phyloP scores from a whole-genome alignment of 371 early-diverging fungal genomes.

The Rhizopus microsporus region DNA sequence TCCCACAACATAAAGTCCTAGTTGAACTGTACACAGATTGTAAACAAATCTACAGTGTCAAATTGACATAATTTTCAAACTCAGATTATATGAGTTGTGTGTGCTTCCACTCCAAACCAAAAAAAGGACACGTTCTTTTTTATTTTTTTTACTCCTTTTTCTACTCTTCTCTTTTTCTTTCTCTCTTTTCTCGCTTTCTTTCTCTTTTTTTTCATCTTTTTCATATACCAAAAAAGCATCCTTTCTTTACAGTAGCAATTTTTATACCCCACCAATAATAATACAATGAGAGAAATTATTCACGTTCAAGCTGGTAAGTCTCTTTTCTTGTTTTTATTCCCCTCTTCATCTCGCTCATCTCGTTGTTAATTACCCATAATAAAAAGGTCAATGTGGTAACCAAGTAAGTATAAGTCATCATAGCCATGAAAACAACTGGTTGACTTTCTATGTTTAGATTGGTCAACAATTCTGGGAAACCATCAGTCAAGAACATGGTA shows the following conservation, averaged over 20 bases:
- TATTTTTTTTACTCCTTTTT: neutral
- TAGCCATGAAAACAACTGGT: slow-evolving; percentile 4
- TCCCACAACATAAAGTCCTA: too few relatives aligned
- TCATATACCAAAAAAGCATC: slow-evolving; percentile 1
- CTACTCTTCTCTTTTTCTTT: slow-evolving; percentile 1
- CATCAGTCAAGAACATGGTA: slow-evolving; percentile 92
- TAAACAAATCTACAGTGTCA: too few relatives aligned
- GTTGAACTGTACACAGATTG: too few relatives aligned
- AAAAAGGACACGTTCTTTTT: slow-evolving; percentile 1
- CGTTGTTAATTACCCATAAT: neutral
- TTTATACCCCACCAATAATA: slow-evolving; percentile 3
- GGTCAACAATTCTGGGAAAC: slow-evolving; percentile 95
- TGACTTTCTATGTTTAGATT: slow-evolving; percentile 42
- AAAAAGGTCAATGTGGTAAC: slow-evolving; percentile 83
- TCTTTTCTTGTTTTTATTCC: neutral
- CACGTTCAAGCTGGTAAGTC: slow-evolving; percentile 95
- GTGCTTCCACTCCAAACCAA: neutral
- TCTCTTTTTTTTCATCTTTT: neutral
- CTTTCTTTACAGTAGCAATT: neutral
- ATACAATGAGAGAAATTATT: slow-evolving; percentile 98
- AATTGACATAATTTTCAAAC: neutral
- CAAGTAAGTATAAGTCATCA: slow-evolving; percentile 51
- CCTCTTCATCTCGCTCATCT: slow-evolving; percentile 1
- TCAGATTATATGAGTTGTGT: slow-evolving; percentile 1
- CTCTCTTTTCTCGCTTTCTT: slow-evolving; percentile 2